Base-by-base conservation (phyloP, 495 filamentous ascomycete genomes). In the Aspergillus incahuasiensis region DNA sequence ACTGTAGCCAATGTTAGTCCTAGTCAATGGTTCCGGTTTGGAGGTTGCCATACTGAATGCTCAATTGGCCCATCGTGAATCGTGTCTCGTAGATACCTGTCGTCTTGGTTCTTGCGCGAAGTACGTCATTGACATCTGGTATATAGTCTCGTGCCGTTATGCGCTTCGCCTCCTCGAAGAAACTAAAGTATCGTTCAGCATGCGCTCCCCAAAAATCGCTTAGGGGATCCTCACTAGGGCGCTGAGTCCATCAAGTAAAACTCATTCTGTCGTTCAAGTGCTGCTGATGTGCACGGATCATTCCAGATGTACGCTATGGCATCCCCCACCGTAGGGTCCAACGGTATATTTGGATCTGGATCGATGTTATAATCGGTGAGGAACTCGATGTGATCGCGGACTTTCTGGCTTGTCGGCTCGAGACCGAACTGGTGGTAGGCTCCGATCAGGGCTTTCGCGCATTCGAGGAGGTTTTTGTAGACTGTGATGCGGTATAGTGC, bases 241-340 rank as follows among this genome's bases (percentile, higher is more conserved):
- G 94, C 94, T 19, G 94, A 97, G 73, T 98, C 94, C 94, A 98
- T 98, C 59, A 98, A 74, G 66, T 98, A 98, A 66, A 98, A 98
- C 73, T 98, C 94, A 74, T 88, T 95, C 68, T 95, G 88, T 67
- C 91, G 88, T 63, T 96, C 92, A 80, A 98, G 84, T 20, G 96
- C 79, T 56, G 80, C 83, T 45, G 89, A 85, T 66, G 90, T 91
- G 60, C 86, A 87, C 22, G 87, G 84, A 64, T 98, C 94, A 59
- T 86, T 87, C 94, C 94, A 98, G 68, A 98, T 72, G 39, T 87
- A 83, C 42, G 86, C 85, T 51, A 97, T 82, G 7, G 95, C 92
- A 55, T 87, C 79, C 32, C 89, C 91, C 15, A 97, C 85, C 58
- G 84, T 84, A 42, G 80, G 60, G 63, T 96, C 88, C 48, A 98